Evolutionary conservation across 2,329 filamentous ascomycete genomes (phyloP).

Genomic region (Cercospora sesami): DNA sequence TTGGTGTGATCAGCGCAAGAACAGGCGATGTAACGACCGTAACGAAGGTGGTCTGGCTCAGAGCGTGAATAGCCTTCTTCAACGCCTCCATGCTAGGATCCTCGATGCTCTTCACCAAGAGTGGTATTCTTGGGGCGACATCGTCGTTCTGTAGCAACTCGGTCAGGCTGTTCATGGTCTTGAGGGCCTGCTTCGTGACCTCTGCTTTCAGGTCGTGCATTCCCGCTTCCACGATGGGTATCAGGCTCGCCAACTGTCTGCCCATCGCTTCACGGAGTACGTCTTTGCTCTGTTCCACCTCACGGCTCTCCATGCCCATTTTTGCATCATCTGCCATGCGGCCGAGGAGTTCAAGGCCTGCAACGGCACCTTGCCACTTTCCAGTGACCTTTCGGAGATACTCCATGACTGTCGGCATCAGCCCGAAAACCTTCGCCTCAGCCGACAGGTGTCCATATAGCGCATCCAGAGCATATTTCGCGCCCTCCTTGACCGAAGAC

Average conservation of each 20-base stretch:
- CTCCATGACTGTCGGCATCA: constrained; percentile 71
- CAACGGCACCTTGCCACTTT: constrained; percentile 97
- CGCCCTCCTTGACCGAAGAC: constrained; percentile 81
- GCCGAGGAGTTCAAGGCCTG: constrained; percentile 78
- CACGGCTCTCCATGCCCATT: constrained; percentile 77
- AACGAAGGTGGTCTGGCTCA: constrained; percentile 98
- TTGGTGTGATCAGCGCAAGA: constrained; percentile 89
- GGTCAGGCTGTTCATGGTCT: constrained; percentile 88
- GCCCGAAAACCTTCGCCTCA: constrained; percentile 78
- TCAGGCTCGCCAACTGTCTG: constrained; percentile 77
- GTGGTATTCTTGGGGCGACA: constrained; percentile 84
- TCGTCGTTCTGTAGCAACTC: constrained; percentile 94
- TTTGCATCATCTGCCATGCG: constrained; percentile 95
- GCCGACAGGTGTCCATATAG: constrained; percentile 76
- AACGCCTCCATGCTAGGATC: constrained; percentile 84
- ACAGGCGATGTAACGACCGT: constrained; percentile 94
- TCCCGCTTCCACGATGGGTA: constrained; percentile 84
- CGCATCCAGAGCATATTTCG: constrained; percentile 90
- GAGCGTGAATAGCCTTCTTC: constrained; percentile 93
- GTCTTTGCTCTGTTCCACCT: constrained; percentile 85
- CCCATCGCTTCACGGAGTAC: constrained; percentile 89
- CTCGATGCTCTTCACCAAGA: constrained; percentile 93
- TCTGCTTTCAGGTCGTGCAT: constrained; percentile 97
- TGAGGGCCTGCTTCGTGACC: constrained; percentile 80
- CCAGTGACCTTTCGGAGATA: constrained; percentile 83